Evolutionary conservation across 106 monocot species (phyloP).

Genomic region (Dactylorhiza incarnata): DNA sequence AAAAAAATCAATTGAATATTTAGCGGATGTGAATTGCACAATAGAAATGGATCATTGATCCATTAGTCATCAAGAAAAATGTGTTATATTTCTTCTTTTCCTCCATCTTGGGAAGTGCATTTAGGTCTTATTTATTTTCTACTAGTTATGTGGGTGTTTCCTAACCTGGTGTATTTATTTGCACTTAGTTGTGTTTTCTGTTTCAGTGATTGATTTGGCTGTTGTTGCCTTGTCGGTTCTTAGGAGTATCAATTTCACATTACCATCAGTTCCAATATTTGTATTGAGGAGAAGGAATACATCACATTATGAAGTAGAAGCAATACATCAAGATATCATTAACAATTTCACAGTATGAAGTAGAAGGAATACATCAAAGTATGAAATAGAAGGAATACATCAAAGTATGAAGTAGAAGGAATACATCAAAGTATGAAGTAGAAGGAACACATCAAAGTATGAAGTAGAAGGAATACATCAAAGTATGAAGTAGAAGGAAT

Average conservation of each 20-base stretch:
- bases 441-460: too few relatives aligned
- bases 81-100: not conserved
- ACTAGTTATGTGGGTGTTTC: not conserved
- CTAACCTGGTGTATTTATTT: not conserved
- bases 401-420: too few relatives aligned
- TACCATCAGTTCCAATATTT: not conserved
- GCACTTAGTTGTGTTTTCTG: not conserved
- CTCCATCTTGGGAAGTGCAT: not conserved
- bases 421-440: too few relatives aligned
- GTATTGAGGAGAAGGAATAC: not conserved
- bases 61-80: too few relatives aligned
- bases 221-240: not conserved
- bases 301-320: too few relatives aligned
- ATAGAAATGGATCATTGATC: not conserved
- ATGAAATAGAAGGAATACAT: too few relatives aligned
- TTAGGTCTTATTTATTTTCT: not conserved
- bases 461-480: too few relatives aligned
- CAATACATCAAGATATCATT: too few relatives aligned
- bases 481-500: too few relatives aligned
- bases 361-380: too few relatives aligned
- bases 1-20: not conserved
- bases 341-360: too few relatives aligned
- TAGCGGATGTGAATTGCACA: not conserved
- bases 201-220: not conserved
- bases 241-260: not conserved